A percentile compares a stretch with the other conserved stretches of the same genome.
These are phyloP conservation scores for Cylindrotheca fusiformis DNA, from an alignment of 108 stramenopile genomes.

Conservation along the genomic window DNA sequence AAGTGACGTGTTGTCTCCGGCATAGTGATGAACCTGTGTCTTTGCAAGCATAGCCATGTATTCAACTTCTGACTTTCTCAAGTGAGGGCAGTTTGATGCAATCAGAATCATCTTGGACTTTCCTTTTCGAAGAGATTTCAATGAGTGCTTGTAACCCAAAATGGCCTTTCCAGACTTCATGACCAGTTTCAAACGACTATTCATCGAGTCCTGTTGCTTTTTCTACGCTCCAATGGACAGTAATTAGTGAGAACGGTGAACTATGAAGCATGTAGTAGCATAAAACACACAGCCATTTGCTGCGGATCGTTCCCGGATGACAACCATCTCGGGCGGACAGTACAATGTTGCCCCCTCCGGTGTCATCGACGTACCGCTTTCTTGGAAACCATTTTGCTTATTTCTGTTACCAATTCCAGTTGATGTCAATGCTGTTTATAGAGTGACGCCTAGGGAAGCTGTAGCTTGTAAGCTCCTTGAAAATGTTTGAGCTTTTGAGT, in stretches of 20 bases:
- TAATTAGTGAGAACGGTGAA: not conserved
- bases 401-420: too few relatives aligned
- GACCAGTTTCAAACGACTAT: conserved; percentile 98
- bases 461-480: too few relatives aligned
- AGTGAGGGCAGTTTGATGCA: conserved; percentile 95
- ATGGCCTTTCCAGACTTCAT: conserved; percentile 98
- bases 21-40: conserved; percentile 94
- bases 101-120: conserved; percentile 97
- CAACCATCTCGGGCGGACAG: conserved; percentile 91
- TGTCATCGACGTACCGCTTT: conserved; percentile 84
- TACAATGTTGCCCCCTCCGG: conserved; percentile 82
- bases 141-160: conserved; percentile 94
- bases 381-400: conserved; percentile 85
- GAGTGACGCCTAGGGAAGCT: too few relatives aligned
- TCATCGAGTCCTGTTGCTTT: conserved; percentile 94
- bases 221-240: conserved; percentile 48
- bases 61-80: conserved; percentile 98
- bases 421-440: not conserved
- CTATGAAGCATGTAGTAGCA: conserved; percentile 1
- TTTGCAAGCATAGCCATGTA: conserved; percentile 99
- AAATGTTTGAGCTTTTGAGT: too few relatives aligned
- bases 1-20: conserved; percentile 94
- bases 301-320: conserved; percentile 32
- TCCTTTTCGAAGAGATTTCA: conserved; percentile 92
- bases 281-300: not conserved